Evolutionary conservation across 202 grass and related monocot species (phyloP).

Genomic region (Elaeis oleifera): DNA sequence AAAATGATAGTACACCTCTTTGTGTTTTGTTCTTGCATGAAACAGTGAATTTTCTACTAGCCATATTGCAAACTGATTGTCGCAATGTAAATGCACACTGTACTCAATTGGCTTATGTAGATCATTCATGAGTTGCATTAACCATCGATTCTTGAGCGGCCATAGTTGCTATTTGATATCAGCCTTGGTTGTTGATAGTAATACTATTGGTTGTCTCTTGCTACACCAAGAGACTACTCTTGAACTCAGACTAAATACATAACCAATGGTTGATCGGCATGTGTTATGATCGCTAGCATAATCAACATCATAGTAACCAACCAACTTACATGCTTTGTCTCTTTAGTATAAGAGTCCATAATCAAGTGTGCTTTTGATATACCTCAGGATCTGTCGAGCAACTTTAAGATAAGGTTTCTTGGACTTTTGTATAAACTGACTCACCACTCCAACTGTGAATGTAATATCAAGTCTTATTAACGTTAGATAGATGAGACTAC

Average conservation of each 20-base stretch:
- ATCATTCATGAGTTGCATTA: slow-evolving; percentile 3
- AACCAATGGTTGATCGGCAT: background rate
- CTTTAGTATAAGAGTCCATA: background rate
- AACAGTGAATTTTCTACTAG: background rate
- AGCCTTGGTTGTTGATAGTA: background rate
- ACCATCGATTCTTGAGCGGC: background rate
- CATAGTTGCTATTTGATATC: slow-evolving; percentile 6
- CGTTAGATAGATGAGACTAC: too few relatives aligned
- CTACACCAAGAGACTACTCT: background rate
- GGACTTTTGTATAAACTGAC: background rate
- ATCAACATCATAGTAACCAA: slow-evolving; percentile 3
- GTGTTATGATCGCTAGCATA: slow-evolving; percentile 10
- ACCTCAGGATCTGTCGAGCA: background rate
- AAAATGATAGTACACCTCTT: background rate
- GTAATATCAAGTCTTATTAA: too few relatives aligned
- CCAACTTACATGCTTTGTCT: background rate
- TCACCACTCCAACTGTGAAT: too few relatives aligned
- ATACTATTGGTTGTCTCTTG: background rate
- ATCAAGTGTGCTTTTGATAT: background rate
- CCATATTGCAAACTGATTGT: background rate
- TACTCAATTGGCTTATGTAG: slow-evolving; percentile 1
- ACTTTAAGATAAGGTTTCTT: background rate
- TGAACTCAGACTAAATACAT: too few relatives aligned
- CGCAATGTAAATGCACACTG: background rate
- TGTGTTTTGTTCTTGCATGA: background rate